Conservation (phyloP, 2,329 filamentous ascomycete genomes). For the Lasiodiplodia citricola region DNA sequence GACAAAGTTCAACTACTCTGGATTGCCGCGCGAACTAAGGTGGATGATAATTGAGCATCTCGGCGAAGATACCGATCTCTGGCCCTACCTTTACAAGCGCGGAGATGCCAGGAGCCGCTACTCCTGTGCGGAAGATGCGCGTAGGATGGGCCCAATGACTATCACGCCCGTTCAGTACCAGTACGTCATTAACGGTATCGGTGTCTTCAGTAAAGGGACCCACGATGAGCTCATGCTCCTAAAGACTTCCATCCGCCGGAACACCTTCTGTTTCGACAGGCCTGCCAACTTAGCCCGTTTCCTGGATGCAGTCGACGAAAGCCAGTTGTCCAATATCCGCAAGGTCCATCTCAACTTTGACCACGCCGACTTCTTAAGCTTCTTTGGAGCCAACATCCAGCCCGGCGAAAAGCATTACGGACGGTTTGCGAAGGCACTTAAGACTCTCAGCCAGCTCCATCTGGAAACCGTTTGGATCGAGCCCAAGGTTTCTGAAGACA, state of each 20-base stretch:
- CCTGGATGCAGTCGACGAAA: not conserved
- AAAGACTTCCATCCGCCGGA: not conserved
- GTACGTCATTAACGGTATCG: not conserved
- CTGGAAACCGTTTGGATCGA: not conserved
- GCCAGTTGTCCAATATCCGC: not conserved
- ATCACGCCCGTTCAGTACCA: not conserved
- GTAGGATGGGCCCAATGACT: not conserved
- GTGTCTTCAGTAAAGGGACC: not conserved
- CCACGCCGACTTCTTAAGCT: not conserved
- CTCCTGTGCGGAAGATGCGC: too few relatives aligned
- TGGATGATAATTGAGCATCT: not conserved
- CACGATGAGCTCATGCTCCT: not conserved
- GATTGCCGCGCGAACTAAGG: slow-evolving; percentile 1
- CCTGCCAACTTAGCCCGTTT: not conserved
- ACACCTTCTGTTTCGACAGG: not conserved
- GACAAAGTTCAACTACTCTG: slow-evolving; percentile 6
- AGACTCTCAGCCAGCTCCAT: not conserved
- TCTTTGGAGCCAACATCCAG: not conserved
- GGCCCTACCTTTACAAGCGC: not conserved
- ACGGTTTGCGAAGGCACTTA: not conserved
- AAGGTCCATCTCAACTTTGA: not conserved
- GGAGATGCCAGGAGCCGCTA: not conserved
- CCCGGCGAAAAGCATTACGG: not conserved
- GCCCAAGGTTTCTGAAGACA: not conserved
- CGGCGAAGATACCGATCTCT: not conserved